phyloP scores from a whole-genome alignment of 202 grass and related monocot genomes.

The Carex arenaria region DNA sequence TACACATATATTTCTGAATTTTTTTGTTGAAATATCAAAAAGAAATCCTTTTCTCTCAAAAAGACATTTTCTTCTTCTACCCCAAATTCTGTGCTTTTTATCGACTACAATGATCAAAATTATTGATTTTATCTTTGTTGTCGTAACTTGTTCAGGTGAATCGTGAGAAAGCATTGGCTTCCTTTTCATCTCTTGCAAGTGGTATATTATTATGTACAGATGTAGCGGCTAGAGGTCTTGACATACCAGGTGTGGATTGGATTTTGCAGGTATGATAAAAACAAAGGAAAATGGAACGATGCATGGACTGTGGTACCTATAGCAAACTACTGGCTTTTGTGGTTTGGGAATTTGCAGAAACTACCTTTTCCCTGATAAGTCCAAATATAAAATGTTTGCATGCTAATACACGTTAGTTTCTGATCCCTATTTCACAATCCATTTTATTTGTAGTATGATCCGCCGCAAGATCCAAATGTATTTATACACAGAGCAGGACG shows the following conservation, averaged over 20 bases:
- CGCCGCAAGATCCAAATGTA: conserved; percentile 97
- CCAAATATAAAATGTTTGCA: background rate
- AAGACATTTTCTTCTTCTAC: too few species aligned
- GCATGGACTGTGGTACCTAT: background rate
- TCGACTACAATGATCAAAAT: background rate
- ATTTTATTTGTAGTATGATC: conserved; percentile 61
- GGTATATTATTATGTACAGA: conserved; percentile 91
- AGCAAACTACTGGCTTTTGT: background rate
- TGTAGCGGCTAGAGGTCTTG: conserved; percentile 97
- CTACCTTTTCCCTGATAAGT: background rate
- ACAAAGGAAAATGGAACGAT: background rate
- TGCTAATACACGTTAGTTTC: background rate
- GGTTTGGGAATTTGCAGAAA: background rate
- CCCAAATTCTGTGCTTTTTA: background rate
- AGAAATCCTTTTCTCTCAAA: too few species aligned
- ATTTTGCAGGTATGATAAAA: conserved; percentile 74
- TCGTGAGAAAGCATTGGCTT: conserved; percentile 86
- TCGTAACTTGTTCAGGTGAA: conserved; percentile 39
- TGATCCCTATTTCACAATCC: background rate
- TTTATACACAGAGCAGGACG: conserved; percentile 94
- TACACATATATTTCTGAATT: too few species aligned
- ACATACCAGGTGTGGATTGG: conserved; percentile 95
- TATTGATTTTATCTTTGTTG: conserved; percentile 15
- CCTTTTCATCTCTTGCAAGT: conserved; percentile 80
- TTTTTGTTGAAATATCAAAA: too few species aligned